Evolutionary conservation across 2,329 filamentous ascomycete species (phyloP), one percentile per base, ranked within the genome.

Genomic region (Ophiostoma sp.): DNA sequence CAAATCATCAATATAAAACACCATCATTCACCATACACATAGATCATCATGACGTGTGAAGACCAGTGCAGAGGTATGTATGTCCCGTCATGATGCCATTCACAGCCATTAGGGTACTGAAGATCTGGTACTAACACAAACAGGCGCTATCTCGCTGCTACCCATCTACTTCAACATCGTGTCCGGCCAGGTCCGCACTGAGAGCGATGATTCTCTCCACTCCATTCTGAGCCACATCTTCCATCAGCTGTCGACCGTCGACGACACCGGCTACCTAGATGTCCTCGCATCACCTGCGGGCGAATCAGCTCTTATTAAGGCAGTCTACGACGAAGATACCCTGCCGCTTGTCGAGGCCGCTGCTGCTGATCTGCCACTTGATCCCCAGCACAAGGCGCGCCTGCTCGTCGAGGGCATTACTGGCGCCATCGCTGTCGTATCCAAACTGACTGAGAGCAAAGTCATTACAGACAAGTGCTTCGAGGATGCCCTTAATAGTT

Each of bases 331-430:
- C 70, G 72, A 70, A n/a, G 73, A 75, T 67, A 74, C 73, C 11
- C 73, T 73, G 44, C 74, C 75, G 65, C 74, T 79, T 64, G 75
- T 79, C 44, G 73, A 74, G 11, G 73, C 75, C 36, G 72, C 73
- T 1, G 70, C 72, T 6, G 70, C 70, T n/a, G 74, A 76, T 65
- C 70, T 47, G 41, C 71, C 72, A 7, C 74, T 79, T 49, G 74
- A 76, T 67, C 74, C 75, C 52, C 72, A 75, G 60, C 74, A 75
- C 65, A 78, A 75, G 70, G 74, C 75, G 4, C 74, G 73, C 36
- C 72, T 79, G 49, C 76, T 78, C 49, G 73, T 76, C 16, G 75
- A 79, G 69, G 78, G 77, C 66, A 72, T 79, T 40, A 75, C 76
- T 0, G 77, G 76, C 49, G 74, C 77, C 63, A 74, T 77, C 12